Conservation (phyloP, 257 asterid genomes). For the Apocynum venetum region DNA sequence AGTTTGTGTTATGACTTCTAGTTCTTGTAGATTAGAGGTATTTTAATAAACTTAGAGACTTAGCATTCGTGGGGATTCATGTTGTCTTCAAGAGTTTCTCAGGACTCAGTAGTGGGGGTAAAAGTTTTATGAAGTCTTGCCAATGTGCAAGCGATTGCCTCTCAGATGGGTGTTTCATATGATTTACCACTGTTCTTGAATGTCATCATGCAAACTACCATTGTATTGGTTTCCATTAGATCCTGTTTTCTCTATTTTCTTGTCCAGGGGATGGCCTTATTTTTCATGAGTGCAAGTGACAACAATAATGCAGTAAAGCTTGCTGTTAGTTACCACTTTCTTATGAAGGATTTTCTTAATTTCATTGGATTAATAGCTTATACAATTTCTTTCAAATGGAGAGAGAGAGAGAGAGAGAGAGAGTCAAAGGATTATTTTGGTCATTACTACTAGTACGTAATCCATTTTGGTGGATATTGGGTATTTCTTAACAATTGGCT, state of each 20-base stretch:
- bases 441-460: neutral
- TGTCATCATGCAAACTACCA: neutral
- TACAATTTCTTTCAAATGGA: too few relatives aligned
- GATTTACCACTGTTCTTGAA: neutral
- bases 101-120: neutral
- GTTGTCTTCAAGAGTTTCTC: neutral
- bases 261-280: neutral
- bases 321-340: neutral
- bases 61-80: neutral
- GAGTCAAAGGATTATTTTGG: neutral
- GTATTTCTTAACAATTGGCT: neutral
- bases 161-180: neutral
- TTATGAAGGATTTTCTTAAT: too few relatives aligned
- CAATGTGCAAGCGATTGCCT: neutral
- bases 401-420: neutral
- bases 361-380: too few relatives aligned
- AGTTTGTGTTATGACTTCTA: neutral
- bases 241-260: neutral
- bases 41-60: neutral
- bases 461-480: neutral
- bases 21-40: neutral
- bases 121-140: neutral
- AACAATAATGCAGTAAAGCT: neutral
- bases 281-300: neutral
- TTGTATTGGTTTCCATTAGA: neutral